A percentile compares a stretch with the other conserved stretches of the same genome.
Evolutionary conservation across 441 rosid species (phyloP).

Genomic region (Metrosideros polymorpha): DNA sequence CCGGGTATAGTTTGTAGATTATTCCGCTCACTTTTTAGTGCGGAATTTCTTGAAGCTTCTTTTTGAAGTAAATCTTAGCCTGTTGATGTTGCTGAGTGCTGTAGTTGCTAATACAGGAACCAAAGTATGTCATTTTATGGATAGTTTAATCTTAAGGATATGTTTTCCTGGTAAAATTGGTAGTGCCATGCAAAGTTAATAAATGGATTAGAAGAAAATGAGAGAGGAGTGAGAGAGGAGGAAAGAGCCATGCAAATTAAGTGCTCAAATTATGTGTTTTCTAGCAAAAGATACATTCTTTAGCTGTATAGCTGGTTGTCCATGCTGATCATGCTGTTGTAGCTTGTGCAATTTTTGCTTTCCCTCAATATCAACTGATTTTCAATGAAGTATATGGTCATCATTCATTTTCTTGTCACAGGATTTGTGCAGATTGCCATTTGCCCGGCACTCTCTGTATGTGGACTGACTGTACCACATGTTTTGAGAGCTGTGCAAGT

Average conservation of each 20-base stretch:
- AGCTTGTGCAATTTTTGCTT: not conserved
- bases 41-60: not conserved
- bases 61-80: not conserved
- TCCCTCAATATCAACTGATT: not conserved
- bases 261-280: not conserved
- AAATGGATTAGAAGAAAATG: not conserved
- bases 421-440: constrained; percentile 98
- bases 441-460: constrained; percentile 98
- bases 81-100: not conserved
- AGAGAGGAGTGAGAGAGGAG: not conserved
- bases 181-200: not conserved
- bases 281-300: not conserved
- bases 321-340: not conserved
- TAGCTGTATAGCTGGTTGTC: not conserved
- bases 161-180: not conserved
- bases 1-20: constrained; percentile 54
- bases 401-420: constrained; percentile 19
- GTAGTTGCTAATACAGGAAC: not conserved
- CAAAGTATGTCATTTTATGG: not conserved
- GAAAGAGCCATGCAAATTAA: not conserved
- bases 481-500: constrained; percentile 96
- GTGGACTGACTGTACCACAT: constrained; percentile 99
- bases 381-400: not conserved
- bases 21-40: not conserved
- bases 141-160: not conserved